phyloP scores from a whole-genome alignment of 768 basidiomycete species.

The Mycena olivaceomarginata region DNA sequence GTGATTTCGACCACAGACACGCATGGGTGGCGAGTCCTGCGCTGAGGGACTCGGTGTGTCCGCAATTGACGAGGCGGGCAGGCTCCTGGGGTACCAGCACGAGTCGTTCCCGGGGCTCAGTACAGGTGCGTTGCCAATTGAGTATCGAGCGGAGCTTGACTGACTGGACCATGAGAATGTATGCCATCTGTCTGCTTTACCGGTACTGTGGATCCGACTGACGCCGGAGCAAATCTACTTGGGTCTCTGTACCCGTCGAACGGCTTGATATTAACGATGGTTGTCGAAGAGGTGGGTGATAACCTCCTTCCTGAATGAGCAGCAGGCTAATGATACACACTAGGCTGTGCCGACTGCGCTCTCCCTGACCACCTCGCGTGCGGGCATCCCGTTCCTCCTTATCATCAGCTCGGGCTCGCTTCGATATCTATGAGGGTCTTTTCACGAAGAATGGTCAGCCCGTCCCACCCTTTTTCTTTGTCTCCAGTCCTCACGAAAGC shows the following conservation, averaged over 20 bases:
- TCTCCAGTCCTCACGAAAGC: not conserved
- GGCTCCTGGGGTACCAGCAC: slow-evolving; percentile 91
- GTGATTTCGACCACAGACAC: slow-evolving; percentile 91
- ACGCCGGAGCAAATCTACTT: not conserved
- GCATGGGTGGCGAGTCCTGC: not conserved
- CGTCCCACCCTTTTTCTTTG: too few species aligned
- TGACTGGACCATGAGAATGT: not conserved
- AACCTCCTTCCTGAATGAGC: slow-evolving; percentile 13
- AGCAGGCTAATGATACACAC: not conserved
- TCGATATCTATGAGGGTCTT: slow-evolving; percentile 66
- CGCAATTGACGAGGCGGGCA: not conserved
- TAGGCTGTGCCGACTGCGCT: slow-evolving; percentile 63
- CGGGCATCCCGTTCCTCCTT: slow-evolving; percentile 63
- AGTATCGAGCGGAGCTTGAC: slow-evolving; percentile 7
- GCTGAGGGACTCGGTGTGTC: not conserved
- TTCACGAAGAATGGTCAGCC: slow-evolving; percentile 68
- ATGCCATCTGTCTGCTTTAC: too few species aligned
- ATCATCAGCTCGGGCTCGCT: slow-evolving; percentile 69
- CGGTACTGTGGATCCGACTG: too few species aligned
- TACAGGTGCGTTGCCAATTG: slow-evolving; percentile 61
- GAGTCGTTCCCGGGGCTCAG: slow-evolving; percentile 80
- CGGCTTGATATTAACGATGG: slow-evolving; percentile 65
- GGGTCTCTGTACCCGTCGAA: slow-evolving; percentile 67
- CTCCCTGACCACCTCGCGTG: slow-evolving; percentile 66
- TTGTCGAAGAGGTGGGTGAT: slow-evolving; percentile 54